phyloP scores from a whole-genome alignment of 83 land plant genomes.

The Thuja plicata region DNA sequence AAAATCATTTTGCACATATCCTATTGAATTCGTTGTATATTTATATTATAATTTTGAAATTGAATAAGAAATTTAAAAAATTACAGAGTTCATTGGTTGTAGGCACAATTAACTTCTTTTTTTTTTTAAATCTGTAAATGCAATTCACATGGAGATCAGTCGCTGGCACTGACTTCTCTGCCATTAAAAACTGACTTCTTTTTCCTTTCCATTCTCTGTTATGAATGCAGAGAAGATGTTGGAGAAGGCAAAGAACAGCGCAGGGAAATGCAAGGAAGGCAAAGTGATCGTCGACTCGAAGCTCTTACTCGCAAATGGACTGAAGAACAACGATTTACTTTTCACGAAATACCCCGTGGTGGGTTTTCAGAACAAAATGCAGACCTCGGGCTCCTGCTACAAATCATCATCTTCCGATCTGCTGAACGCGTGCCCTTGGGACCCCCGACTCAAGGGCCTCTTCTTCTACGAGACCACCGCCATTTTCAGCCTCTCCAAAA shows the following conservation, averaged over 20 bases:
- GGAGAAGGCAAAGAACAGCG: conserved; percentile 23
- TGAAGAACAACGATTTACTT: conserved; percentile 41
- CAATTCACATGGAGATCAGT: too few relatives aligned
- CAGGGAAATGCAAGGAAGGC: conserved; percentile 43
- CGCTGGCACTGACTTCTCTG: too few relatives aligned
- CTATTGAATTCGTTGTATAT: too few relatives aligned
- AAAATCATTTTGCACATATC: too few relatives aligned
- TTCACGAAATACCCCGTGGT: conserved; percentile 72
- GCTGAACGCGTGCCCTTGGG: conserved; percentile 51
- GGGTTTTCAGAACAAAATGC: conserved; percentile 57
- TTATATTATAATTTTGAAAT: too few relatives aligned
- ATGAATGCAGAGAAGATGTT: conserved; percentile 38
- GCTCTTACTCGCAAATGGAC: conserved; percentile 41
- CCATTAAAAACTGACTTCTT: not conserved
- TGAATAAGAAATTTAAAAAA: too few relatives aligned
- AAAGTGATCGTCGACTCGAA: conserved; percentile 21
- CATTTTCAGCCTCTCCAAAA: conserved; percentile 34
- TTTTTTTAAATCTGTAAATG: too few relatives aligned
- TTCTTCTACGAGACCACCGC: conserved; percentile 62
- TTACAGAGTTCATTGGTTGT: too few relatives aligned
- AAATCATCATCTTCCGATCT: conserved; percentile 20
- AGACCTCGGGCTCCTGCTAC: conserved; percentile 60
- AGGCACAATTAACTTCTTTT: too few relatives aligned
- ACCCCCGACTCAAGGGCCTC: conserved; percentile 52
- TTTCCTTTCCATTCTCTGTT: too few relatives aligned